phyloP scores from a whole-genome alignment of 108 stramenopile species.

The Cyclostephanos tholiformis region DNA sequence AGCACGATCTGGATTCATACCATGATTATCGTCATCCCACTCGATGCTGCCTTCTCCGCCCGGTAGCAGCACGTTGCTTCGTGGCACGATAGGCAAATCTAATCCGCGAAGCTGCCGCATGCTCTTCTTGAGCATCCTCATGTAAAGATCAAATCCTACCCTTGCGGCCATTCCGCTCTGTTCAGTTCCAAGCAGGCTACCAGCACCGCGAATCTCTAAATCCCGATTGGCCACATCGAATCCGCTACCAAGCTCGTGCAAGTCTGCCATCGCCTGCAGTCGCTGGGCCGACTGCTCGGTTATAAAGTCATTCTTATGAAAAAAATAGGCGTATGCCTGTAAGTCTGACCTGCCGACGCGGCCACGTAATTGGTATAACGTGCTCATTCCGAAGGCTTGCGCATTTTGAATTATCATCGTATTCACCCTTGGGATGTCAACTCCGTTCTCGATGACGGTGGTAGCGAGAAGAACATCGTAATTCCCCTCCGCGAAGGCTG shows the following conservation, averaged over 20 bases:
- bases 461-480: conserved; percentile 93
- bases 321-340: conserved; percentile 90
- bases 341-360: conserved; percentile 91
- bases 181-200: conserved; percentile 88
- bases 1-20: conserved; percentile 14
- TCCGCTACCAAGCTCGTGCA: conserved; percentile 87
- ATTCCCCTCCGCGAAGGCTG: conserved; percentile 83
- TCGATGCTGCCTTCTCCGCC: conserved; percentile 71
- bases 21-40: conserved; percentile 33
- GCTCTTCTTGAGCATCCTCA: conserved; percentile 92
- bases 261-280: conserved; percentile 84
- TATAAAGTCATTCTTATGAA: conserved; percentile 68
- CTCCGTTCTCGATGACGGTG: conserved; percentile 97
- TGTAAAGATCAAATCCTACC: conserved; percentile 96
- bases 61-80: conserved; percentile 77
- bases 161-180: conserved; percentile 91
- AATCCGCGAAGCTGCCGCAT: conserved; percentile 83
- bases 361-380: conserved; percentile 94
- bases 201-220: conserved; percentile 95
- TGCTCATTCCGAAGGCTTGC: conserved; percentile 92
- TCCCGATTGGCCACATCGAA: conserved; percentile 93
- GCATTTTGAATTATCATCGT: conserved; percentile 93
- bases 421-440: conserved; percentile 95
- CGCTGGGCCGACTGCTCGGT: conserved; percentile 82
- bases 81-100: conserved; percentile 76